Conservation (phyloP, 2,329 filamentous ascomycete genomes). For the Arthrobotrys conoides region DNA sequence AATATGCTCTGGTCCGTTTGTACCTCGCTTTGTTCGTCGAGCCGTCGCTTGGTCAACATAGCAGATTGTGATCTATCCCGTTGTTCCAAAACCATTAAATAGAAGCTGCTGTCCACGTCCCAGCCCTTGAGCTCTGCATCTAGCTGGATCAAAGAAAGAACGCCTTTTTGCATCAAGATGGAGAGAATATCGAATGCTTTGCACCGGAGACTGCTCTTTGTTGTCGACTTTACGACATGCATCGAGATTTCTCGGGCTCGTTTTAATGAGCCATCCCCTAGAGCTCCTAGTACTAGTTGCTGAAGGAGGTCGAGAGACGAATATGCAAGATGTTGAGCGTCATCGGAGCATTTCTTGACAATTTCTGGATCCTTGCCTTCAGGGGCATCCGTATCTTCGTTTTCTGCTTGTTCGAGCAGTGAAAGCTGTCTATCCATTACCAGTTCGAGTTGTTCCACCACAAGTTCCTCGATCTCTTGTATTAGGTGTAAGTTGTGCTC, state of each 20-base stretch:
- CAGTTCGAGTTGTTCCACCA: conserved; percentile 57
- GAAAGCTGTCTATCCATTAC: conserved; percentile 55
- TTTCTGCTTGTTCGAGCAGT: conserved; percentile 51
- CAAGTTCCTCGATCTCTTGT: conserved; percentile 59
- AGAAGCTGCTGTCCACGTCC: conserved; percentile 58
- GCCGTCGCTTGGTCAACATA: conserved; percentile 56
- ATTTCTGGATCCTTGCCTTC: conserved; percentile 50
- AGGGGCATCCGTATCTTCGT: conserved; percentile 64
- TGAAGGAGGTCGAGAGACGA: conserved; percentile 60
- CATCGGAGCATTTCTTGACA: conserved; percentile 52
- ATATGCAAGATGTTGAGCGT: conserved; percentile 59
- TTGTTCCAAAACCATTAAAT: conserved; percentile 61
- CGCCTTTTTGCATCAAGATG: conserved; percentile 58
- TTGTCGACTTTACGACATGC: conserved; percentile 59
- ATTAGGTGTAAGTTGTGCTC: conserved; percentile 51
- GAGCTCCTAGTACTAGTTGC: conserved; percentile 55
- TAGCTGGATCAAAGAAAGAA: conserved; percentile 52
- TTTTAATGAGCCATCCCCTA: conserved; percentile 52
- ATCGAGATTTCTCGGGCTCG: conserved; percentile 58
- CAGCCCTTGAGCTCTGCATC: conserved; percentile 52
- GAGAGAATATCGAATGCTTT: conserved; percentile 61
- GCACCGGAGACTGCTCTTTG: conserved; percentile 53
- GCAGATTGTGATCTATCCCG: conserved; percentile 53
- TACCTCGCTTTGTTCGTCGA: conserved; percentile 60
- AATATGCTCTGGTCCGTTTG: conserved; percentile 61